These are phyloP conservation scores for Cryphonectria naterciae DNA, from an alignment of 2,329 filamentous ascomycete species.

Conservation along the genomic window DNA sequence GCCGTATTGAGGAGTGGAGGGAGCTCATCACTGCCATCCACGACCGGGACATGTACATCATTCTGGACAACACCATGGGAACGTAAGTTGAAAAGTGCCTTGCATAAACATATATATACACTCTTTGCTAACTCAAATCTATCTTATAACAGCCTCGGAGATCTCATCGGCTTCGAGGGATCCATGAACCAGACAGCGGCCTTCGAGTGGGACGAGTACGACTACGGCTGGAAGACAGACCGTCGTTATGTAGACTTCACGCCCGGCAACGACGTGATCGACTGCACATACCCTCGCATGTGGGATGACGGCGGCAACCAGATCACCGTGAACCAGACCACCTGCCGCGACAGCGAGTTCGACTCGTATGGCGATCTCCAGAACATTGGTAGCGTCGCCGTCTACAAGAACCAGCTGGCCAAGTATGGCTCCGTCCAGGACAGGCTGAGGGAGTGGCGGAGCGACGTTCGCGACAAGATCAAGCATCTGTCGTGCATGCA, in stretches of 20 bases:
- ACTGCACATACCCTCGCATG: constrained; percentile 63
- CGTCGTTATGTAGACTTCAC: constrained; percentile 63
- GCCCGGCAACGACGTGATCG: constrained; percentile 56
- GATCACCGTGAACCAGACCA: constrained; percentile 49
- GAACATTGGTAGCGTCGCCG: constrained; percentile 59
- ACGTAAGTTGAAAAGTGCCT: constrained; percentile 47
- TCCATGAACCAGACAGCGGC: constrained; percentile 62
- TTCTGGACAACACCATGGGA: constrained; percentile 68
- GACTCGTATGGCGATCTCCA: constrained; percentile 65
- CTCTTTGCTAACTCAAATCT: not conserved
- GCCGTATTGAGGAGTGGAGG: constrained; percentile 62
- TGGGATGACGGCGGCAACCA: constrained; percentile 62
- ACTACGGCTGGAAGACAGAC: constrained; percentile 58
- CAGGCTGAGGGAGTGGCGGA: constrained; percentile 66
- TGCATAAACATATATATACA: too few species aligned
- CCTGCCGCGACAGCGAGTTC: constrained; percentile 66
- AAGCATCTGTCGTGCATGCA: constrained; percentile 66
- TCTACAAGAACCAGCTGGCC: constrained; percentile 66
- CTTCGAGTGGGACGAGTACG: constrained; percentile 59
- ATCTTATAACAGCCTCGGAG: constrained; percentile 47
- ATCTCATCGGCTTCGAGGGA: constrained; percentile 65
- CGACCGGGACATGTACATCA: constrained; percentile 65
- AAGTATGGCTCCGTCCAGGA: constrained; percentile 72
- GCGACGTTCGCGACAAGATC: constrained; percentile 60
- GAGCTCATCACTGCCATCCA: constrained; percentile 62